These are phyloP conservation scores for Aureobasidium musti DNA, from an alignment of 2,329 filamentous ascomycete species.

Conservation along the genomic window DNA sequence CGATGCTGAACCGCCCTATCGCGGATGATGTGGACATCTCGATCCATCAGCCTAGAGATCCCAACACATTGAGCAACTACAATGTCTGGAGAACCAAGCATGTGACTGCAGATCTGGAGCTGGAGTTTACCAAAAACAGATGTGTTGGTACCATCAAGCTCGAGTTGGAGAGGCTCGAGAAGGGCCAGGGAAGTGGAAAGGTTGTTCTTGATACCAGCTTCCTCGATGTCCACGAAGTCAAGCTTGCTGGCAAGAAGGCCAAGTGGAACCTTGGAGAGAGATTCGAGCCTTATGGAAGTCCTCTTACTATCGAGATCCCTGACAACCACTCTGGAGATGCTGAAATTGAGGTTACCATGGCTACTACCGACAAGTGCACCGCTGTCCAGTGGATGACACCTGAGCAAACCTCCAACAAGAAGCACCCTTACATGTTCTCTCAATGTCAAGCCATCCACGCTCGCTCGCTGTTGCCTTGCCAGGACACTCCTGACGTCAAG, in stretches of 20 bases:
- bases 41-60: slow-evolving; percentile 58
- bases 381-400: slow-evolving; percentile 95
- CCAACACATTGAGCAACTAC: slow-evolving; percentile 91
- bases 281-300: slow-evolving; percentile 71
- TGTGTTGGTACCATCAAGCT: slow-evolving; percentile 76
- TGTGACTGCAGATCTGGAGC: slow-evolving; percentile 75
- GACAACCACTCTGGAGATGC: slow-evolving; percentile 47
- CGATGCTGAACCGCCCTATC: slow-evolving; percentile 30
- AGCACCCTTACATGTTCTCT: slow-evolving; percentile 96
- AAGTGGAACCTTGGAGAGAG: slow-evolving; percentile 72
- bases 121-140: slow-evolving; percentile 79
- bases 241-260: slow-evolving; percentile 63
- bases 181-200: slow-evolving; percentile 61
- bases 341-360: slow-evolving; percentile 58
- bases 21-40: slow-evolving; percentile 31
- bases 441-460: slow-evolving; percentile 97
- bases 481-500: slow-evolving; percentile 97
- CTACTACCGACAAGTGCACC: slow-evolving; percentile 85
- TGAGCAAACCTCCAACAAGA: slow-evolving; percentile 91
- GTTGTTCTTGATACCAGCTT: slow-evolving; percentile 88
- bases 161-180: slow-evolving; percentile 73
- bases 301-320: slow-evolving; percentile 62
- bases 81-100: slow-evolving; percentile 82
- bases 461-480: slow-evolving; percentile 90
- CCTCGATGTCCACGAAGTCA: slow-evolving; percentile 71